Conservation (phyloP, 371 early-diverging fungal species). For the Rhizopus arrhizus region DNA sequence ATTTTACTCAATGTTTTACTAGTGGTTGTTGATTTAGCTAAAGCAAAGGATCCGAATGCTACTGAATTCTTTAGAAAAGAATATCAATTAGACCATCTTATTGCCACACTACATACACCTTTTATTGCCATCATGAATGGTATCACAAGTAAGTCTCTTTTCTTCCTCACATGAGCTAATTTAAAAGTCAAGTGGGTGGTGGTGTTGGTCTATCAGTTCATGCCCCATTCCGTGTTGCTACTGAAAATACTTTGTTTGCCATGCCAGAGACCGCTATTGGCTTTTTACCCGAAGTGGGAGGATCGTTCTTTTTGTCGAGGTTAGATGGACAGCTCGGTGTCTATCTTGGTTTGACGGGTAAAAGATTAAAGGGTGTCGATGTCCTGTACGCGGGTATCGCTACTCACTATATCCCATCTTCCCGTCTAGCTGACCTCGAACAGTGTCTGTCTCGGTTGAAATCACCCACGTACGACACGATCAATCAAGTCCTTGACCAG, state of each 20-base stretch:
- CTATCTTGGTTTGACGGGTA: slow-evolving; percentile 92
- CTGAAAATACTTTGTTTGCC: slow-evolving; percentile 90
- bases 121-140: slow-evolving; percentile 90
- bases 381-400: slow-evolving; percentile 91
- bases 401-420: slow-evolving; percentile 94
- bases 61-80: slow-evolving; percentile 88
- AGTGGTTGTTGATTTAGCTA: slow-evolving; percentile 53
- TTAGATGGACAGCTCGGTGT: slow-evolving; percentile 92
- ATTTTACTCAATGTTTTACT: neutral
- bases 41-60: slow-evolving; percentile 56
- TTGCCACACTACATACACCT: slow-evolving; percentile 86
- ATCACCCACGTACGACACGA: slow-evolving; percentile 74
- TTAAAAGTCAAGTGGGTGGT: slow-evolving; percentile 80
- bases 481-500: slow-evolving; percentile 92
- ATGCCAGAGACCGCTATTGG: slow-evolving; percentile 98
- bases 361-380: slow-evolving; percentile 78
- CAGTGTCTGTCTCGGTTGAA: slow-evolving; percentile 84
- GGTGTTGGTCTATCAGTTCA: slow-evolving; percentile 95
- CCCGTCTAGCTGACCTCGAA: slow-evolving; percentile 79
- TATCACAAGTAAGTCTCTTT: slow-evolving; percentile 75
- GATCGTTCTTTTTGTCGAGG: slow-evolving; percentile 91
- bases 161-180: neutral
- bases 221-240: slow-evolving; percentile 95
- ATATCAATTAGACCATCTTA: slow-evolving; percentile 90
- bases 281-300: slow-evolving; percentile 96